These are phyloP conservation scores for Hypoxylon sp. DNA, from an alignment of 2,329 filamentous ascomycete species.

Conservation along the genomic window DNA sequence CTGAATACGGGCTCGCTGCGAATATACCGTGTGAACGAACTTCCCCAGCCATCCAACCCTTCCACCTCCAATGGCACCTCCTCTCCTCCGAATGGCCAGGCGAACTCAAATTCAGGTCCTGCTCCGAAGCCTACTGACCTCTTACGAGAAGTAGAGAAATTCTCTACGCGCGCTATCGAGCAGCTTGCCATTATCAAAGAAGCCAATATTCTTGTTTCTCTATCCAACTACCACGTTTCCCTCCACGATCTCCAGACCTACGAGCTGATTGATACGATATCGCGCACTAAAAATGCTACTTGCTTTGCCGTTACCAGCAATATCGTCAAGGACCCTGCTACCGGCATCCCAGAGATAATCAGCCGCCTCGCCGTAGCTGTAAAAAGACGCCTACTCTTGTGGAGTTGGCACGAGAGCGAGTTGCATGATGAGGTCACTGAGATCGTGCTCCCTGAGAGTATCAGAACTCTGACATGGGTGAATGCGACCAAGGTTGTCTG, in stretches of 20 bases:
- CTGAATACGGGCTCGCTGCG: slow-evolving; percentile 90
- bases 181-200: slow-evolving; percentile 97
- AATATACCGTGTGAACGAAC: slow-evolving; percentile 90
- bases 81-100: slow-evolving; percentile 22
- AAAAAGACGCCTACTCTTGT: slow-evolving; percentile 88
- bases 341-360: slow-evolving; percentile 92
- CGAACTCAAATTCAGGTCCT: slow-evolving; percentile 48
- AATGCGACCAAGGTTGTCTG: slow-evolving; percentile 88
- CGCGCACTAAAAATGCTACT: slow-evolving; percentile 87
- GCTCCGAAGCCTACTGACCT: slow-evolving; percentile 78
- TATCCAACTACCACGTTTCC: slow-evolving; percentile 90
- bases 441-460: slow-evolving; percentile 82
- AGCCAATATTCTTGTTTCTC: slow-evolving; percentile 88
- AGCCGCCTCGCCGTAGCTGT: slow-evolving; percentile 92
- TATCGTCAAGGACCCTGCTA: slow-evolving; percentile 89
- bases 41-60: slow-evolving; percentile 54
- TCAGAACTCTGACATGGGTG: slow-evolving; percentile 92
- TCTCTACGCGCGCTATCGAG: slow-evolving; percentile 89
- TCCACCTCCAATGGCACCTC: slow-evolving; percentile 53
- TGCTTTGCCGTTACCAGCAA: slow-evolving; percentile 95
- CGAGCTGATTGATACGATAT: slow-evolving; percentile 81
- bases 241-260: slow-evolving; percentile 92
- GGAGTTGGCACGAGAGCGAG: slow-evolving; percentile 98
- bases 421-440: slow-evolving; percentile 80
- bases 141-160: slow-evolving; percentile 92